Evolutionary conservation across 176 grass and related monocot species (phyloP).

Genomic region (Bromus sterilis): DNA sequence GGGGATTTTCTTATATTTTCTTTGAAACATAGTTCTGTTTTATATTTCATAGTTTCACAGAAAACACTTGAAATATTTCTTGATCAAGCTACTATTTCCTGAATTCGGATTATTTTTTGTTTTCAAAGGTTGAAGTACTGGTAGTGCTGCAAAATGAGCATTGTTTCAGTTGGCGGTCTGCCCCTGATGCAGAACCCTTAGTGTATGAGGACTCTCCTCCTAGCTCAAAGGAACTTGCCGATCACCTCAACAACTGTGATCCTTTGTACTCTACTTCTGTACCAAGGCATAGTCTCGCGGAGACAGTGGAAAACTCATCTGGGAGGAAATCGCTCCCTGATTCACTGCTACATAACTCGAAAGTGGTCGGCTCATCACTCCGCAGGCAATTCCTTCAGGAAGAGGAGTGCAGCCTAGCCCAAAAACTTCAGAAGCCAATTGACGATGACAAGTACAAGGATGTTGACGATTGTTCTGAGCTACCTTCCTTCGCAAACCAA

Average conservation of each 20-base stretch:
- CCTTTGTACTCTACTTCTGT: constrained; percentile 48
- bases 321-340: constrained; percentile 78
- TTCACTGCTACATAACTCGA: constrained; percentile 38
- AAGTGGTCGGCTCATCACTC: constrained; percentile 53
- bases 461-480: constrained; percentile 29
- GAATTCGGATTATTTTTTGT: background rate
- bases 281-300: constrained; percentile 54
- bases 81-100: background rate
- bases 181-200: constrained; percentile 60
- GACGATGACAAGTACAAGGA: constrained; percentile 72
- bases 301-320: constrained; percentile 53
- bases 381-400: constrained; percentile 71
- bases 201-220: constrained; percentile 58
- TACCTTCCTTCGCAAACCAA: constrained; percentile 26
- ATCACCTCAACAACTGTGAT: constrained; percentile 37
- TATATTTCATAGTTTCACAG: background rate
- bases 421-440: constrained; percentile 69
- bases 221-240: constrained; percentile 45
- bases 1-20: constrained; percentile 7
- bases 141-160: constrained; percentile 75
- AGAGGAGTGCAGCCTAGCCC: constrained; percentile 67
- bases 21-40: background rate
- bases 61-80: background rate
- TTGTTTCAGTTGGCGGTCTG: constrained; percentile 85
- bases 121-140: constrained; percentile 77